Evolutionary conservation across 2,329 filamentous ascomycete genomes (phyloP), one percentile per base, ranked within the genome.

Genomic region (Phyllosticta capitalensis): DNA sequence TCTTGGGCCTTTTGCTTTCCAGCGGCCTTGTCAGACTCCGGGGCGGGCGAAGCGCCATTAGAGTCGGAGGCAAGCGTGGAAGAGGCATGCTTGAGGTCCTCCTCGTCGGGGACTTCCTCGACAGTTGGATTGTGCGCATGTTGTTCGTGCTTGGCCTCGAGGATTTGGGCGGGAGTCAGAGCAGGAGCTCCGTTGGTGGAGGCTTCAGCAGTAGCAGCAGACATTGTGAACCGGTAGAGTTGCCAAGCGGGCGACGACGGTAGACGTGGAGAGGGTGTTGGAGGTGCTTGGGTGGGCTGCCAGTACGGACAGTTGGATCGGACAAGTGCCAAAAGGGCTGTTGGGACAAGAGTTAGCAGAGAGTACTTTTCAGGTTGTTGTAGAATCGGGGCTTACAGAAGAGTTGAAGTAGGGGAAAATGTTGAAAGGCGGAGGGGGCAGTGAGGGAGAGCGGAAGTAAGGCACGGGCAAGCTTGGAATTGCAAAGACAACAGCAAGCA

Each of bases 101-200:
- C 89, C 73, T 95, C 90, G 69, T 96, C 91, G 26, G 82, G 80
- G 48, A 83, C 85, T 54, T 96, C 90, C 74, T 96, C 91, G 64
- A 96, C 81, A 22, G 86, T 91, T 64, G 83, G 82, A 67, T 84
- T 81, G 72, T 83, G 81, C 38, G 70, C 69, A 66, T 82, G 76
- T 60, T 79, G 74, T 14, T 49, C 53, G 62, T 75, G 75, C 73
- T 84, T 81, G 69, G 85, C 79, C 68, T 84, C 79, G 63, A 89
- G 81, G 76, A 80, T 81, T 74, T 87, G 82, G 61, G 78, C 74
- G 45, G 73, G 69, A 62, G 74, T 74, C 52, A 72, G 64, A 49
- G 68, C 68, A n/a, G 38, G 38, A 67, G 72, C 72, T 60, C 65
- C 63, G 65, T 67, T 71, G 61, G 67, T 65, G 64, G 64, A 65